These are phyloP conservation scores for Capsicum pubescens DNA, from an alignment of 257 asterid species.

Conservation along the genomic window DNA sequence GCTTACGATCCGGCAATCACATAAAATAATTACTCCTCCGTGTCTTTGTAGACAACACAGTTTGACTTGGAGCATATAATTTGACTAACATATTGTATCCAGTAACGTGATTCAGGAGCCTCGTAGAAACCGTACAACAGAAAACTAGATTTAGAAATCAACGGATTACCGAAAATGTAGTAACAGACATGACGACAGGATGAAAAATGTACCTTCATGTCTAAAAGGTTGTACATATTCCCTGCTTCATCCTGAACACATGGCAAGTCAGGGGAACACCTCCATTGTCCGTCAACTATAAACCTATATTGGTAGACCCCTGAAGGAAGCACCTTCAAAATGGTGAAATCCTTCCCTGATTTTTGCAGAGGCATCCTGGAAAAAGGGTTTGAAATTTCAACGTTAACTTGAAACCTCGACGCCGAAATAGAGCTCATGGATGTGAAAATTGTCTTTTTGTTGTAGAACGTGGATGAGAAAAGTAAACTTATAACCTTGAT, in stretches of 20 bases:
- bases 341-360: constrained; percentile 95
- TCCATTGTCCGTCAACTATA: constrained; percentile 86
- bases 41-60: neutral
- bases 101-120: neutral
- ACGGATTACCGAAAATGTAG: neutral
- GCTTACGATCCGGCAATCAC: neutral
- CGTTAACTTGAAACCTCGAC: constrained; percentile 28
- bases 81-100: neutral
- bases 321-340: constrained; percentile 92
- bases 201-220: constrained; percentile 69
- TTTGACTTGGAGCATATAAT: neutral
- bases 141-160: neutral
- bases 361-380: constrained; percentile 82
- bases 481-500: constrained; percentile 55
- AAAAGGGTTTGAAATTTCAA: constrained; percentile 6
- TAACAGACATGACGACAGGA: neutral
- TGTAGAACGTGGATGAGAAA: neutral
- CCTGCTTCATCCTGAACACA: constrained; percentile 87
- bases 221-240: constrained; percentile 76
- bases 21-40: neutral
- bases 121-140: neutral
- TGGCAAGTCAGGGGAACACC: constrained; percentile 78
- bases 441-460: constrained; percentile 13
- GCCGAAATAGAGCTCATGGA: neutral
- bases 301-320: constrained; percentile 95